Evolutionary conservation across 1,284 basidiomycete genomes (phyloP).

Genomic region (Moesziomyces sp.): DNA sequence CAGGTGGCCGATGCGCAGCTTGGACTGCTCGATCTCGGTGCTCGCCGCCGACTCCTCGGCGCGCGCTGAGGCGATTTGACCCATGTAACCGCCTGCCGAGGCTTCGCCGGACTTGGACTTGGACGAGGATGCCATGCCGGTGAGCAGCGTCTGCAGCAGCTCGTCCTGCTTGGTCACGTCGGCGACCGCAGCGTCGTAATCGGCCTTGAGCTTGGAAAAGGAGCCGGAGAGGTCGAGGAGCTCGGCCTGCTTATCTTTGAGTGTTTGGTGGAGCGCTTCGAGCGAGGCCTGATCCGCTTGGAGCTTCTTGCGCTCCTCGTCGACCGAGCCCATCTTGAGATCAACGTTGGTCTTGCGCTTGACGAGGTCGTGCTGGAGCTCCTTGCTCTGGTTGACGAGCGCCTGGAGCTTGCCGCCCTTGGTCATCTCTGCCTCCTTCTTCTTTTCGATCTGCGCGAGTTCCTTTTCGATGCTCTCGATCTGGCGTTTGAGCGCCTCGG

Average conservation of each 20-base stretch:
- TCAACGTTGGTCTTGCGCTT: slow-evolving; percentile 89
- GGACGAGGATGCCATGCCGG: slow-evolving; percentile 80
- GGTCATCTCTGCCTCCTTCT: slow-evolving; percentile 73
- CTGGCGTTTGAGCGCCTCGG: slow-evolving; percentile 61
- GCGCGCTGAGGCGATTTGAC: slow-evolving; percentile 90
- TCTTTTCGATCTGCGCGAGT: slow-evolving; percentile 70
- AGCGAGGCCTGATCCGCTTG: slow-evolving; percentile 73
- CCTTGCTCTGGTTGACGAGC: slow-evolving; percentile 81
- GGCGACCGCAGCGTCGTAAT: slow-evolving; percentile 76
- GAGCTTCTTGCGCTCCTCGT: slow-evolving; percentile 81
- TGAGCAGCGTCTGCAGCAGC: slow-evolving; percentile 92
- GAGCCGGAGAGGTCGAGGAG: slow-evolving; percentile 37
- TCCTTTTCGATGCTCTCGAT: slow-evolving; percentile 70
- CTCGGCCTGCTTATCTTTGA: slow-evolving; percentile 67
- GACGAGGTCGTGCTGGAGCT: slow-evolving; percentile 84
- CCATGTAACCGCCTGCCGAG: slow-evolving; percentile 90
- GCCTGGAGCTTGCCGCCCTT: slow-evolving; percentile 84
- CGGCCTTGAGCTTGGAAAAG: slow-evolving; percentile 71
- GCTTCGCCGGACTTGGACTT: slow-evolving; percentile 72
- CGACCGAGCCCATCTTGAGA: slow-evolving; percentile 80
- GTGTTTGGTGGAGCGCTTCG: slow-evolving; percentile 67
- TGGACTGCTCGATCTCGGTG: slow-evolving; percentile 87
- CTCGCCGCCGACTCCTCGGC: slow-evolving; percentile 79
- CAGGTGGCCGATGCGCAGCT: slow-evolving; percentile 80
- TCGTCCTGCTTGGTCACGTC: slow-evolving; percentile 84